Base-by-base conservation (phyloP, 345 rosid species). In the Arabidopsis suecica region DNA sequence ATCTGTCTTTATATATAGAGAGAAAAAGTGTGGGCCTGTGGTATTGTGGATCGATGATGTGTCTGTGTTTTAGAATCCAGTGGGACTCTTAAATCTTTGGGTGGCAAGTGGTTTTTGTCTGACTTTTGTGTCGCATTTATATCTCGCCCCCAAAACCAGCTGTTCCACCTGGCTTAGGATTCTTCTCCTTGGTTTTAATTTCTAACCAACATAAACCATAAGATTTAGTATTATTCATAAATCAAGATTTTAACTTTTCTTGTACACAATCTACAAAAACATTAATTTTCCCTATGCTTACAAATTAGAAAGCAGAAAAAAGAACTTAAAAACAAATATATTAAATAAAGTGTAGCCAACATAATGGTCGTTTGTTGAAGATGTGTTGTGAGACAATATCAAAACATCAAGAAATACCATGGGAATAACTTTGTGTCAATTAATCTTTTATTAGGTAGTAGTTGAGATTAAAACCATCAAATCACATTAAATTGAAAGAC, bases 101-200 rank as follows among this genome's bases (percentile, higher is more conserved):
- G 68, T 56, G 6, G 62, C 54, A 68, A 50, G 57, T 68, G 74
- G 55, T 68, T 68, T 73, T 75, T 4, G 60, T 18, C 69, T 50
- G 63, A 75, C 69, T 75, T 75, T 71, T 56, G 16, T 7, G 30
- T 45, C 74, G 22, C 79, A 75, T 75, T 68, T 60, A 75, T 75
- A 51, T 51, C 56, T 68, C 79, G 69, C 79, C 74, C n/a, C 77
- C 13, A 25, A 37, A n/a, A 23, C 42, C 65, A 65, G 72, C 59
- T 74, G 41, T 74, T 20, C 57, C 65, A 73, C 64, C 64, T 73
- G 32, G 49, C 49, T 7, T 45, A 14, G 2, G 49, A 45, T 45
- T 45, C 49, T 45, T 45, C 49, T 45, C 3, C 20, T 45, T 8
- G 3, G 49, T n/a, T 45, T 23, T 44, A 5, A n/a, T 14, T n/a